Evolutionary conservation across 108 stramenopile species (phyloP), one percentile per base, ranked within the genome.

Genomic region (Schizochytrium sp.): DNA sequence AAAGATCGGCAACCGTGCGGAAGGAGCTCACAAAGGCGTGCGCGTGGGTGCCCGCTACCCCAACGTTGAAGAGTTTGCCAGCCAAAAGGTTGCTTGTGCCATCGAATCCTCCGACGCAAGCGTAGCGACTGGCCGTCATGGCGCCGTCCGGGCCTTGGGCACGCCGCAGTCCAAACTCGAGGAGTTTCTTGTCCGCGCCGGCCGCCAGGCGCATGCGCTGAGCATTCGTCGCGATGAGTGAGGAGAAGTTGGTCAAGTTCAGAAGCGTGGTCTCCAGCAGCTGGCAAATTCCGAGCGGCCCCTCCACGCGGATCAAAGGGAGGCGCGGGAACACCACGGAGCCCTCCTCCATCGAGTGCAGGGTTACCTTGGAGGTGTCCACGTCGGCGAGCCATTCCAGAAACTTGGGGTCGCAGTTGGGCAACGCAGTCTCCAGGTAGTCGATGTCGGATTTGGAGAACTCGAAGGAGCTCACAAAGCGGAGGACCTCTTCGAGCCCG

Each of bases 111-210:
- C 98, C 99, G 44, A 98, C 34, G 89, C 95, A 95, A 58, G 95
- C 88, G 90, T 99, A 99, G 57, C 97, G 96, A 48, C 94, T 94
- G 18, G 98, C 99, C 29, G 95, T 94, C 60, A 97, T 94, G 41
- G 95, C 99, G 29, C 99, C 99, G 92, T 99, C 98, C 1, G 98
- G 98, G 23, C 98, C 99, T 91, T 99, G 98, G 4, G 99, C 98
- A 5, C 99, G 94, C 41, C 99, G 92, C 60, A 98, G 91, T 5
- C 99, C 99, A 93, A 99, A 99, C 93, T 99, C 98, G 43, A 98
- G 91, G 72, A 95, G 87, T 83, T 23, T 53, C 87, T 93, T 93
- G 87, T 95, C 95, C 51, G 93, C 88, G 29, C 95, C 91, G 5
- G 97, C 98, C 5, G 97, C 96, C 19, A 96, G 88, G n/a, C 97